Conservation (phyloP, 225 moss, liverwort and hornwort genomes). For the Anthoceros angustus region DNA sequence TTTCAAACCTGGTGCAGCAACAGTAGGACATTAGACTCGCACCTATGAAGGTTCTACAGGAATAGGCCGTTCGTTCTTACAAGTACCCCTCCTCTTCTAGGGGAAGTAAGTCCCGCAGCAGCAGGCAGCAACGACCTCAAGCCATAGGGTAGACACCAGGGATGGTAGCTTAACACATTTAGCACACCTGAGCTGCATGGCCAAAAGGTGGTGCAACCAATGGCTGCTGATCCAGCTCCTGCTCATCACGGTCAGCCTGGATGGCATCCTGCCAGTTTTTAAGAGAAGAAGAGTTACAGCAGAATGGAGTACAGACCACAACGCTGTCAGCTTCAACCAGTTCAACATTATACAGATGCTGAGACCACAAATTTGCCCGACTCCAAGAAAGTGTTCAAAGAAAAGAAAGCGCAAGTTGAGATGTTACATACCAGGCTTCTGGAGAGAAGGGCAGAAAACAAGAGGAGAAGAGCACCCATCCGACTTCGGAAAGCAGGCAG, state of each 20-base stretch:
- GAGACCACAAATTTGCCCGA: too few species aligned
- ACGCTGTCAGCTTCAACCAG: not conserved
- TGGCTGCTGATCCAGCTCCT: constrained; percentile 70
- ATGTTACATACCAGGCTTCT: constrained; percentile 81
- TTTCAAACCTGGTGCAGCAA: constrained; percentile 50
- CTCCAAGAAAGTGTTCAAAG: too few species aligned
- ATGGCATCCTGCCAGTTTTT: constrained; percentile 57
- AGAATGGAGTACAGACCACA: not conserved
- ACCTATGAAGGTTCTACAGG: not conserved
- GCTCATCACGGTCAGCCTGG: constrained; percentile 86
- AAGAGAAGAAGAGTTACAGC: constrained; percentile 8
- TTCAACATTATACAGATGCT: too few species aligned
- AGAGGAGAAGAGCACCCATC: constrained; percentile 74
- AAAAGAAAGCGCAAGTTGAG: not conserved
- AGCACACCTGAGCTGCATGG: constrained; percentile 89
- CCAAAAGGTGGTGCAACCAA: constrained; percentile 94
- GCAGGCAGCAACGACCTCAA: not conserved
- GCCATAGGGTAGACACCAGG: not conserved
- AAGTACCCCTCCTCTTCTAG: not conserved
- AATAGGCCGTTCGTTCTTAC: not conserved
- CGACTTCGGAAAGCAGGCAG: constrained; percentile 91
- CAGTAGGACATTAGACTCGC: constrained; percentile 36
- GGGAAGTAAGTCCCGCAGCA: not conserved
- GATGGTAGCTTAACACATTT: not conserved
- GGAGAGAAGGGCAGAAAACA: constrained; percentile 83